Evolutionary conservation across 73 alveolate genomes (phyloP), one percentile per base, ranked within the genome.

Genomic region (Paramecium octaurelia): DNA sequence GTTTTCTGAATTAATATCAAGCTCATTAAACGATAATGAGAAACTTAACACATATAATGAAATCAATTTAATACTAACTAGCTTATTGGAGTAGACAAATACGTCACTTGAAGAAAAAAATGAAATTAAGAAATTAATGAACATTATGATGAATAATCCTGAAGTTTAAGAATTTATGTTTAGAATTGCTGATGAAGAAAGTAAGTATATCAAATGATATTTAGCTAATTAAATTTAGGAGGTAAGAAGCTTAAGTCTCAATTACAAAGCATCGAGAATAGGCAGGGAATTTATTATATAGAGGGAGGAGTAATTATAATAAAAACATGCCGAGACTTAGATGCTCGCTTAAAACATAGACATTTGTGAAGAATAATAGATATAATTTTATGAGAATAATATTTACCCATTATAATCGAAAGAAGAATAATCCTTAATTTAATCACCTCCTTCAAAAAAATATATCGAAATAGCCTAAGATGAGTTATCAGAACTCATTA

Each of bases 171-270:
- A 80, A 44, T n/a, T 80, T 42, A 80, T 80, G 91, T 80, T 44
- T 44, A 40, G 91, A 44, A 80, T 80, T 43, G 91, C 91, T 44
- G 91, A 80, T 80, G 91, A 80, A 80, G 91, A 80, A 80, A 42
- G 91, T 80, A 75, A 12, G 1, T 43, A 80, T 0, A 3, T 44
- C 6, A 16, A 7, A 23, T 40, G 4, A n/a, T 11, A 40, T 24
- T 6, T 24, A 44, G 91, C 43, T 40, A 38, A 34, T 44, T 40
- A 80, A 23, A 48, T 80, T 20, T 64, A 80, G 20, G 70, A 80
- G 18, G 91, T 80, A 11, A 80, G 57, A 44, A 24, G 46, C 20
- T 43, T 80, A 44, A 35, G 50, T 24, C 2, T 80, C 9, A 24
- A 23, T 46, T 44, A 80, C 21, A 80, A 80, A 46, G 64, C 91